Conservation (phyloP, 1,284 basidiomycete species). For the Cutaneotrichosporon sp. region DNA sequence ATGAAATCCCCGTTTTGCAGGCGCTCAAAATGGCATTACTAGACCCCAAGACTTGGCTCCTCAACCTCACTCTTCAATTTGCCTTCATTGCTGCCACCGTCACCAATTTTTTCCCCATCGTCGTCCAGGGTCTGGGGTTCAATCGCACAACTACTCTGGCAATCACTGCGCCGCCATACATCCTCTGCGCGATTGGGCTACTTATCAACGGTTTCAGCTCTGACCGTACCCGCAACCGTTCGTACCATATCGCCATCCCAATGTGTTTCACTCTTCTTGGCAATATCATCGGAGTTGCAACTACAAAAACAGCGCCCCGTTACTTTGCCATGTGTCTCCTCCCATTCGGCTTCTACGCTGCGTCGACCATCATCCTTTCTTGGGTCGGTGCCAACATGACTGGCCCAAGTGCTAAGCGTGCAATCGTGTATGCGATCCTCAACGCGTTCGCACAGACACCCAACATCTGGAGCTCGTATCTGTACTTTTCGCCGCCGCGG, state of each 20-base stretch:
- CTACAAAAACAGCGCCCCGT: slow-evolving; percentile 35
- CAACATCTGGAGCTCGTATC: slow-evolving; percentile 51
- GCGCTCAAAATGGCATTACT: slow-evolving; percentile 38
- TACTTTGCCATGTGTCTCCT: slow-evolving; percentile 47
- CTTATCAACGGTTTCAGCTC: slow-evolving; percentile 43
- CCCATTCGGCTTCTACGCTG: slow-evolving; percentile 44
- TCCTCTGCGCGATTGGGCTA: slow-evolving; percentile 32
- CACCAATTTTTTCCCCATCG: slow-evolving; percentile 46
- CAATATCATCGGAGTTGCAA: slow-evolving; percentile 39
- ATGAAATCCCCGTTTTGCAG: slow-evolving; percentile 28
- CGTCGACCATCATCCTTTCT: slow-evolving; percentile 47
- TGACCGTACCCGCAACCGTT: slow-evolving; percentile 43
- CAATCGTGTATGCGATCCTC: slow-evolving; percentile 48
- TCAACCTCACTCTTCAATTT: slow-evolving; percentile 12
- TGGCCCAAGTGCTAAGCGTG: slow-evolving; percentile 51
- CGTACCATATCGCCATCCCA: slow-evolving; percentile 25
- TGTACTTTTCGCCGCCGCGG: slow-evolving; percentile 43
- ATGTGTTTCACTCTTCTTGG: slow-evolving; percentile 27
- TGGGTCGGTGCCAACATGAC: slow-evolving; percentile 49
- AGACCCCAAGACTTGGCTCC: slow-evolving; percentile 29
- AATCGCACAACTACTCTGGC: slow-evolving; percentile 44
- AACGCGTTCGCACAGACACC: slow-evolving; percentile 51
- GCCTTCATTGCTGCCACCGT: slow-evolving; percentile 18
- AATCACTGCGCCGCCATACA: slow-evolving; percentile 52
- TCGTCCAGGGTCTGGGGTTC: slow-evolving; percentile 43